Evolutionary conservation across 805 yeast species (phyloP), one percentile per base, ranked within the genome.

Genomic region (Yamadazyma laniorum): DNA sequence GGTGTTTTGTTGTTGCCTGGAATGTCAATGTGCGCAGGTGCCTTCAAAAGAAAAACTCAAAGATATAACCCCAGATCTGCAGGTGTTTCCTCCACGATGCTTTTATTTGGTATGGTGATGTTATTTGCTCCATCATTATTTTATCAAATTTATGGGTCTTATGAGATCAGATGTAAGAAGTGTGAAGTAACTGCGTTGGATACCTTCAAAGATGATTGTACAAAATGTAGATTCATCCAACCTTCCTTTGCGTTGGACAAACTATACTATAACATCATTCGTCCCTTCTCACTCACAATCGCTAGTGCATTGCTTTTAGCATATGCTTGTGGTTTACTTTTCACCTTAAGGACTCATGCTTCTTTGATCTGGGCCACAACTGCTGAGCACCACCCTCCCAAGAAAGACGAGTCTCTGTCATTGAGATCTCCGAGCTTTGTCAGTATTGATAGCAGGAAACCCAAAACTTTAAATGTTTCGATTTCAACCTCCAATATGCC

Each of bases 21-120:
- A 0, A 66, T 89, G 28, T 87, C 96, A 1, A 93, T 93, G 99
- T 88, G 96, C 61, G 95, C 96, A 14, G 99, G 99, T 45, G 98
- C 99, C 0, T 63, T 90, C 25, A 84, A 80, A 42, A 67, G 96
- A 39, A 93, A 93, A 55, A 91, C 98, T 0, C 99, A 91, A 59
- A 65, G 96, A 43, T 93, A 93, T 59, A 93, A 93, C 55, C 98
- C 99, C 1, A 80, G 91, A 29, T 84, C 95, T 39, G 98, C 99
- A 0, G 96, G 98, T 45, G 99, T 93, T 1, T 86, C 95, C 4
- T 89, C 96, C 0, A 93, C 99, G 2, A 87, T 93, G 96, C 69
- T 93, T 35, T 69, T 93, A 37, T 93, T 83, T 67, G 95, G 97
- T 3, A 78, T 88, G 65, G 77, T 89, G 34, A 93, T 86, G 2